Percentiles rank a stretch among this genome's conserved stretches.
Evolutionary conservation across 2,329 filamentous ascomycete genomes (phyloP).

Genomic region (Fusarium abutilonis): DNA sequence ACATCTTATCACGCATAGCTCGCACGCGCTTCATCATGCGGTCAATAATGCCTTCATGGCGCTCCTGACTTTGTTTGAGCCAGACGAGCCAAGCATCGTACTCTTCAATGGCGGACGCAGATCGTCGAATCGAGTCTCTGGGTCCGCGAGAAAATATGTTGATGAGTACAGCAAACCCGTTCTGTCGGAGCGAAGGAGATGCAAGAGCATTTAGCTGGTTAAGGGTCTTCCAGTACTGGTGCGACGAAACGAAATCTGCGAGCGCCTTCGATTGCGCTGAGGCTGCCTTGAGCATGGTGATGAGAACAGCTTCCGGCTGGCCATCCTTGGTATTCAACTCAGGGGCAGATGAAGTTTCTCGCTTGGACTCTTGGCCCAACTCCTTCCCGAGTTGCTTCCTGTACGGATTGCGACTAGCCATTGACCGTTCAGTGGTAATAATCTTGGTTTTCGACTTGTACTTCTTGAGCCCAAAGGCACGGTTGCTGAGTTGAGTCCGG

Average conservation of each 20-base stretch:
- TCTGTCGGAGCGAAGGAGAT: conserved; percentile 68
- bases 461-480: conserved; percentile 69
- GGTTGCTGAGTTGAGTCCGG: conserved; percentile 75
- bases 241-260: conserved; percentile 84
- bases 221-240: conserved; percentile 85
- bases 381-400: conserved; percentile 50
- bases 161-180: conserved; percentile 76
- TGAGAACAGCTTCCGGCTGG: conserved; percentile 65
- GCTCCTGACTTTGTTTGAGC: conserved; percentile 83
- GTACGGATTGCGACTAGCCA: conserved; percentile 69
- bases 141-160: conserved; percentile 79
- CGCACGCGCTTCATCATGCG: conserved; percentile 78
- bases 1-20: conserved; percentile 93
- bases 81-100: conserved; percentile 85
- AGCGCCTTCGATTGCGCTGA: conserved; percentile 80
- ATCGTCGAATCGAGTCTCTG: conserved; percentile 73
- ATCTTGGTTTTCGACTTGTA: conserved; percentile 69
- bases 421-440: conserved; percentile 61
- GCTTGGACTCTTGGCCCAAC: conserved; percentile 10
- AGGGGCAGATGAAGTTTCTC: conserved; percentile 11
- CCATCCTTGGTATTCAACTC: conserved; percentile 44
- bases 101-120: conserved; percentile 77
- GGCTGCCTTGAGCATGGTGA: conserved; percentile 80
- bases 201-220: conserved; percentile 74
- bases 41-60: conserved; percentile 78